These are phyloP conservation scores for Trichoderma atrobrunneum DNA, from an alignment of 2,329 filamentous ascomycete species.

Conservation along the genomic window DNA sequence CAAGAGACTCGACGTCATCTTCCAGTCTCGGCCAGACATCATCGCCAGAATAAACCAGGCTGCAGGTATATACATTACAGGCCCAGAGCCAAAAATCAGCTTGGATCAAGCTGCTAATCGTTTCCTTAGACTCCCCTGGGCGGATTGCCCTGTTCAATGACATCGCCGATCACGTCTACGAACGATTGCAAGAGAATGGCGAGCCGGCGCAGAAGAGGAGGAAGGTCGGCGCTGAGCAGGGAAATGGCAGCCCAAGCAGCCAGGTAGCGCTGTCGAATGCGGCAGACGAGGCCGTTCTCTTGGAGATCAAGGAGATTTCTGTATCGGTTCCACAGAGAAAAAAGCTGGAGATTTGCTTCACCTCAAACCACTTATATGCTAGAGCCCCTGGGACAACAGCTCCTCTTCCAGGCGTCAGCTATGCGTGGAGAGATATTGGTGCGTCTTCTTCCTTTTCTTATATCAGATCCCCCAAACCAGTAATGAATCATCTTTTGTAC, in stretches of 20 bases:
- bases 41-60: slow-evolving; percentile 51
- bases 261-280: slow-evolving; percentile 36
- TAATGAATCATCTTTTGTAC: neutral
- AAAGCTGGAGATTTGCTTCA: slow-evolving; percentile 65
- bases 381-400: slow-evolving; percentile 49
- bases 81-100: neutral
- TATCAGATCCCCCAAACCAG: neutral
- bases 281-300: slow-evolving; percentile 50
- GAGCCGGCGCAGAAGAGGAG: slow-evolving; percentile 53
- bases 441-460: slow-evolving; percentile 23
- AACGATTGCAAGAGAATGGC: slow-evolving; percentile 39
- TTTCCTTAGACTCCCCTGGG: slow-evolving; percentile 46
- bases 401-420: slow-evolving; percentile 53
- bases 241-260: slow-evolving; percentile 24
- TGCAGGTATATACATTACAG: slow-evolving; percentile 41
- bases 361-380: slow-evolving; percentile 57
- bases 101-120: neutral
- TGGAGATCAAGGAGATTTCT: slow-evolving; percentile 64
- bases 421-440: slow-evolving; percentile 63
- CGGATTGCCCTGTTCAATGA: slow-evolving; percentile 55
- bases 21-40: slow-evolving; percentile 56
- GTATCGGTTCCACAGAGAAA: slow-evolving; percentile 66
- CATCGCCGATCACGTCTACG: slow-evolving; percentile 51
- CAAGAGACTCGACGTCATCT: slow-evolving; percentile 50
- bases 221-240: slow-evolving; percentile 44